These are phyloP conservation scores for Bipolaris oryzae DNA, from an alignment of 2,329 filamentous ascomycete species.

Conservation along the genomic window DNA sequence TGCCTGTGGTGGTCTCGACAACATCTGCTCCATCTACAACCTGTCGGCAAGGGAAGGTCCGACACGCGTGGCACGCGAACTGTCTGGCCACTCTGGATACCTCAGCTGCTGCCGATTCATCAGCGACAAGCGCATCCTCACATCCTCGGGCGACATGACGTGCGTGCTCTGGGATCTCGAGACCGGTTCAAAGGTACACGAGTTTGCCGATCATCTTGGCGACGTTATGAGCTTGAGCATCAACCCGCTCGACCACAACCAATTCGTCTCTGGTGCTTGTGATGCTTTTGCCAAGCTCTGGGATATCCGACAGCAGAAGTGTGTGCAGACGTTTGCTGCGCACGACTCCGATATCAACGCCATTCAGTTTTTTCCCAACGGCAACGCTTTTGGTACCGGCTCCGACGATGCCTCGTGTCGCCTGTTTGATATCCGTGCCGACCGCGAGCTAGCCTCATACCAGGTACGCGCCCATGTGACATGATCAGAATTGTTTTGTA, in stretches of 20 bases:
- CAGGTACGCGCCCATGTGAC: slow-evolving; percentile 38
- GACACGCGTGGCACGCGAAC: slow-evolving; percentile 90
- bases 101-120: slow-evolving; percentile 98
- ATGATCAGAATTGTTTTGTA: neutral
- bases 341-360: slow-evolving; percentile 99
- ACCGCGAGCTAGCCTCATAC: slow-evolving; percentile 75
- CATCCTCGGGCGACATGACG: slow-evolving; percentile 98
- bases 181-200: slow-evolving; percentile 93
- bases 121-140: slow-evolving; percentile 96
- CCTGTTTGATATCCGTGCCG: slow-evolving; percentile 95
- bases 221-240: slow-evolving; percentile 99
- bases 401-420: slow-evolving; percentile 98
- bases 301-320: slow-evolving; percentile 98
- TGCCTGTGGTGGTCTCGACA: slow-evolving; percentile 96
- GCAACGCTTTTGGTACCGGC: slow-evolving; percentile 96
- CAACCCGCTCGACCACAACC: slow-evolving; percentile 98
- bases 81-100: slow-evolving; percentile 96
- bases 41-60: slow-evolving; percentile 96
- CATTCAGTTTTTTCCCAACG: slow-evolving; percentile 99
- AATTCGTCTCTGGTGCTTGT: slow-evolving; percentile 98
- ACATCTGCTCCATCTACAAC: slow-evolving; percentile 99
- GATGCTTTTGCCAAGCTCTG: slow-evolving; percentile 98
- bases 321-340: slow-evolving; percentile 96
- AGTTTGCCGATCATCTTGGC: slow-evolving; percentile 97
- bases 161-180: slow-evolving; percentile 99